phyloP scores from a whole-genome alignment of 306 rosid genomes.

The Dryas octopetala region DNA sequence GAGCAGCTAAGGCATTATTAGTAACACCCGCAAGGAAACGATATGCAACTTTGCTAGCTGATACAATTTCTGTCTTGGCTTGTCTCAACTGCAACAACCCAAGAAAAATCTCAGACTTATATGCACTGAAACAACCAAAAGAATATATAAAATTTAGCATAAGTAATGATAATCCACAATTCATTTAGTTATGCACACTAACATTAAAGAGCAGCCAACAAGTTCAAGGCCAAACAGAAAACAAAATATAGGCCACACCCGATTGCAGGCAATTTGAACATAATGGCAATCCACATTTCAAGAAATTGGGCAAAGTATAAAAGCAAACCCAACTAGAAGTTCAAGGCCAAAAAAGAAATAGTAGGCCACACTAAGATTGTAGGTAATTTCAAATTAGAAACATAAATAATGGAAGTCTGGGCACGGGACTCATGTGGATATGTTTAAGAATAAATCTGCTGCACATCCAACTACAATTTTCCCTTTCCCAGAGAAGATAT shows the following conservation, averaged over 20 bases:
- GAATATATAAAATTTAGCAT: neutral
- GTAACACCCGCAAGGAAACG: conserved; percentile 78
- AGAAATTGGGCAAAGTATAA: neutral
- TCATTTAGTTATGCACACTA: neutral
- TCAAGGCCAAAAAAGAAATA: neutral
- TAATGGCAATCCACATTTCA: neutral
- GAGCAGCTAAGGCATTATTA: conserved; percentile 47
- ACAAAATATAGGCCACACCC: neutral
- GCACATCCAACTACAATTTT: neutral
- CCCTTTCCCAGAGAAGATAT: neutral
- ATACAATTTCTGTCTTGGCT: conserved; percentile 88
- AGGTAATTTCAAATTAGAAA: neutral
- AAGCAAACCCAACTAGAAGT: neutral
- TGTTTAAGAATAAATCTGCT: neutral
- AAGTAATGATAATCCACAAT: neutral
- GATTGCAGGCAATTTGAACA: neutral
- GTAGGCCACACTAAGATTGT: neutral
- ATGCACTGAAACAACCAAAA: neutral
- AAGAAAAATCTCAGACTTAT: neutral
- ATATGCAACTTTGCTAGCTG: conserved; percentile 97
- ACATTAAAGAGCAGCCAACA: too few relatives aligned
- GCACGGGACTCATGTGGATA: neutral
- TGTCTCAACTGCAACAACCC: conserved; percentile 76
- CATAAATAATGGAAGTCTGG: neutral
- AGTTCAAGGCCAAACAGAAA: neutral